These are phyloP conservation scores for Aeminium ludgeri DNA, from an alignment of 495 filamentous ascomycete genomes.

Conservation along the genomic window DNA sequence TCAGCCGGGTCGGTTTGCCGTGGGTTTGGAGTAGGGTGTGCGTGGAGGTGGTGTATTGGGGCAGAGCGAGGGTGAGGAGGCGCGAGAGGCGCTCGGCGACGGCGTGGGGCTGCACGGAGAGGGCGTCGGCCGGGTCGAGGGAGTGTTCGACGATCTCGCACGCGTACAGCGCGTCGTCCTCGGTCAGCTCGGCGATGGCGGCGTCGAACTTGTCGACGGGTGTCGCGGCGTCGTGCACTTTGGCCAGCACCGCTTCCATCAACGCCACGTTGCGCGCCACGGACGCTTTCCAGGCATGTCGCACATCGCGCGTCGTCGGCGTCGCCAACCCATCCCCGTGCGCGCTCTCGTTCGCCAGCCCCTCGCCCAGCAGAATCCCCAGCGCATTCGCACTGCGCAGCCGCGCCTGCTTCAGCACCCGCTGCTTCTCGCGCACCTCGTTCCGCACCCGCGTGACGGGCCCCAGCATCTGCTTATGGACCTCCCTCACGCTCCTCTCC, in stretches of 20 bases:
- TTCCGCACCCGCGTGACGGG: conserved; percentile 53
- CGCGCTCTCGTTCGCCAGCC: conserved; percentile 34
- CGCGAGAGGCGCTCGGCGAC: conserved; percentile 50
- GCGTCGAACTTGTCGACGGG: conserved; percentile 57
- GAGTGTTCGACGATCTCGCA: conserved; percentile 21
- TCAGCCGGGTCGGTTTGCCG: conserved; percentile 57
- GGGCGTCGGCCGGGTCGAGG: conserved; percentile 11
- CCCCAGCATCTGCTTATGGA: conserved; percentile 44
- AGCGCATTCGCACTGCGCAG: conserved; percentile 72
- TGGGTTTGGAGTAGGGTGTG: conserved; percentile 34
- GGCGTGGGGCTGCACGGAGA: conserved; percentile 31
- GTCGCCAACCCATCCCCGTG: conserved; percentile 14
- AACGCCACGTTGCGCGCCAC: conserved; percentile 56
- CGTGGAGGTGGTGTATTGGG: conserved; percentile 39
- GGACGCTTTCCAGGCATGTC: conserved; percentile 51
- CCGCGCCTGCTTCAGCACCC: conserved; percentile 45
- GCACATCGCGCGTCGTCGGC: conserved; percentile 25
- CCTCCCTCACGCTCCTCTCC: conserved; percentile 42
- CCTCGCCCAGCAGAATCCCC: conserved; percentile 71
- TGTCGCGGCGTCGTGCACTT: conserved; percentile 37
- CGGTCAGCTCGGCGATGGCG: conserved; percentile 44
- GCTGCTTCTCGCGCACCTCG: conserved; percentile 53
- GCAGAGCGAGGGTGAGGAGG: conserved; percentile 43
- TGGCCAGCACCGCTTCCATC: conserved; percentile 61
- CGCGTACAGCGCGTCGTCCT: conserved; percentile 39